A percentile compares a stretch with the other conserved stretches of the same genome.
Conservation (phyloP, 306 rosid genomes). For the Nissolia schottii region DNA sequence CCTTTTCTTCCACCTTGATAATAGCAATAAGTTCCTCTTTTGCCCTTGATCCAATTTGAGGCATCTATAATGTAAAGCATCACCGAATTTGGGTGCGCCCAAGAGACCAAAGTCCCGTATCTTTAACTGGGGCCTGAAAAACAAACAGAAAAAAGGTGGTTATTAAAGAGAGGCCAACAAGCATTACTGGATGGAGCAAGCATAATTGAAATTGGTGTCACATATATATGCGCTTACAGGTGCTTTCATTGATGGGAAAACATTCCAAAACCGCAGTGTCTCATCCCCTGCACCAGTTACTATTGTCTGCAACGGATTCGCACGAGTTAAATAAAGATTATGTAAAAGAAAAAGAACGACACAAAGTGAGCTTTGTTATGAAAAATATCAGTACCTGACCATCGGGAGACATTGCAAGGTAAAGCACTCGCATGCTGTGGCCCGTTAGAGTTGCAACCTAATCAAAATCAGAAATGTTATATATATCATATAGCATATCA, state of each 20-base stretch:
- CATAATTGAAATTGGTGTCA: constrained; percentile 8
- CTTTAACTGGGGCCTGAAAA: constrained; percentile 74
- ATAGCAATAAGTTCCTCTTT: no score
- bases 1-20: not conserved
- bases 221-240: constrained; percentile 65
- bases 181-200: not conserved
- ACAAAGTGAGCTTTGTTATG: not conserved
- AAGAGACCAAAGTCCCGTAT: constrained; percentile 87
- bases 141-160: not conserved
- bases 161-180: not conserved
- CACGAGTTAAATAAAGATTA: not conserved
- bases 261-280: constrained; percentile 87
- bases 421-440: constrained; percentile 91
- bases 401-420: constrained; percentile 98
- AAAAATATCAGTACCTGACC: constrained; percentile 62
- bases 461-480: no score
- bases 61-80: not conserved
- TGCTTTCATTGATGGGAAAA: constrained; percentile 86
- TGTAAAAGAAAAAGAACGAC: not conserved
- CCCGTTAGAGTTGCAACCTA: constrained; percentile 98
- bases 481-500: no score
- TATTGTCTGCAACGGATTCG: constrained; percentile 58
- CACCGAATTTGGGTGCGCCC: constrained; percentile 84
- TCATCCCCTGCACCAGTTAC: constrained; percentile 99
- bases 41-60: not conserved